phyloP scores from a whole-genome alignment of 1,284 basidiomycete species.

The Fomitopsis palustris region DNA sequence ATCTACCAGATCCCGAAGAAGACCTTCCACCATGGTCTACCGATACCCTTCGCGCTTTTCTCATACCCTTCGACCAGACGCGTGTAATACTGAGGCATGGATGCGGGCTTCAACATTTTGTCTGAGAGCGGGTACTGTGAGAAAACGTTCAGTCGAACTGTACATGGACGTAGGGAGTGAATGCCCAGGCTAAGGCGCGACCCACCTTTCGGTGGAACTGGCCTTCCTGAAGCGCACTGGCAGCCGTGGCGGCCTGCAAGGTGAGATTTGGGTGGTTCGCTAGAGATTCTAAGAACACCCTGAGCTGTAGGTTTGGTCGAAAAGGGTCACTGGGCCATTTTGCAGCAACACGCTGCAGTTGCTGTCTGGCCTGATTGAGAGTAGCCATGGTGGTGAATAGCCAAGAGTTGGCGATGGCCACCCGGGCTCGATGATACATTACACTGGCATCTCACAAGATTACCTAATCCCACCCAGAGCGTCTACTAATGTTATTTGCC shows the following conservation, averaged over 20 bases:
- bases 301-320: slow-evolving; percentile 69
- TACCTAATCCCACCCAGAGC: not conserved
- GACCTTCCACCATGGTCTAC: slow-evolving; percentile 76
- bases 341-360: slow-evolving; percentile 49
- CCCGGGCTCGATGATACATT: not conserved
- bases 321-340: slow-evolving; percentile 69
- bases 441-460: not conserved
- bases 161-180: slow-evolving; percentile 23
- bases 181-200: slow-evolving; percentile 13
- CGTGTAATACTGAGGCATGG: slow-evolving; percentile 67
- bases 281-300: slow-evolving; percentile 58
- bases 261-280: slow-evolving; percentile 66
- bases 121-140: slow-evolving; percentile 60
- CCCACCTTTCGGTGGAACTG: slow-evolving; percentile 53
- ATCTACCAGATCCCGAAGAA: slow-evolving; percentile 72
- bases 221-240: slow-evolving; percentile 49
- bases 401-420: not conserved
- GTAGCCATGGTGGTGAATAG: slow-evolving; percentile 25
- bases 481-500: not conserved
- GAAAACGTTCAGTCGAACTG: slow-evolving; percentile 13
- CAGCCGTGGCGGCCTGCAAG: slow-evolving; percentile 51
- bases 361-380: slow-evolving; percentile 35
- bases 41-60: slow-evolving; percentile 70
- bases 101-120: slow-evolving; percentile 60
- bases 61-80: slow-evolving; percentile 68